A percentile compares a stretch with the other conserved stretches of the same genome.
These are phyloP conservation scores for Saturnispora serradocipensis DNA, from an alignment of 805 yeast species.

Conservation along the genomic window DNA sequence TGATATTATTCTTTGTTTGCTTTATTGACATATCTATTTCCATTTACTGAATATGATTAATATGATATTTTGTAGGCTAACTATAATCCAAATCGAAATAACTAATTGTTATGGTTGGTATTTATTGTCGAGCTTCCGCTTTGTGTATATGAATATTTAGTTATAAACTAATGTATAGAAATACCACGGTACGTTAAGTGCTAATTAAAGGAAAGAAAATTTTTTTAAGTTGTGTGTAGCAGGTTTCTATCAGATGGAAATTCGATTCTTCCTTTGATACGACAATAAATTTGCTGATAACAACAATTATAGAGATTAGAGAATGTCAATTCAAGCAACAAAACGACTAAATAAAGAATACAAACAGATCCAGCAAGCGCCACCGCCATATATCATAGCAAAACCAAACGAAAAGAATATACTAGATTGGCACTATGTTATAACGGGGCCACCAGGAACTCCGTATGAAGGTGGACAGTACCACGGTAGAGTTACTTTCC, in stretches of 20 bases:
- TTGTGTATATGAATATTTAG: background rate
- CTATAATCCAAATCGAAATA: background rate
- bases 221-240: background rate
- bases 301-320: background rate
- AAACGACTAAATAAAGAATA: conserved; percentile 67
- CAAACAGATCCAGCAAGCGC: conserved; percentile 62
- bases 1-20: conserved; percentile 36
- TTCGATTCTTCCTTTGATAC: background rate
- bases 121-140: background rate
- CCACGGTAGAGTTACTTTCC: conserved; percentile 80
- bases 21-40: conserved; percentile 21
- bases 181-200: background rate
- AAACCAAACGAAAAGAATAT: conserved; percentile 83
- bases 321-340: conserved; percentile 27
- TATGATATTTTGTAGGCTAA: background rate
- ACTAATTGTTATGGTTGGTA: too few relatives aligned
- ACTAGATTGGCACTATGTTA: conserved; percentile 87
- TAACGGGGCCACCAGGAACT: conserved; percentile 86
- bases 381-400: conserved; percentile 79
- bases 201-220: background rate
- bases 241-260: background rate
- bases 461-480: conserved; percentile 83
- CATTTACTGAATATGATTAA: background rate
- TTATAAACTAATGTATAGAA: too few relatives aligned
- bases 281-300: background rate